phyloP scores from a whole-genome alignment of 2,329 filamentous ascomycete genomes.

The Aspergillus caelatus region DNA sequence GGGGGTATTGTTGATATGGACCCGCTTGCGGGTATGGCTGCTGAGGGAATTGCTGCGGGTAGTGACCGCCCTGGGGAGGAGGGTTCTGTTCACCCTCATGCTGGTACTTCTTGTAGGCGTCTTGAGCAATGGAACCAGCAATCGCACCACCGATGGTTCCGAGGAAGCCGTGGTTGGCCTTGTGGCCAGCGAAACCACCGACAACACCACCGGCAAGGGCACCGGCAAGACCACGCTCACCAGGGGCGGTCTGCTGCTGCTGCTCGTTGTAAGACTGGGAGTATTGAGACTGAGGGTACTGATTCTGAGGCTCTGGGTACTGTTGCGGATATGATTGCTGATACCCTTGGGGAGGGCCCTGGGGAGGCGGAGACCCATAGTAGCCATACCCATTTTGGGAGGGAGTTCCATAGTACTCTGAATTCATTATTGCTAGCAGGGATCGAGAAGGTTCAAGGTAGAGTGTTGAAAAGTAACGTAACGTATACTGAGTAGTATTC shows the following conservation, averaged over 20 bases:
- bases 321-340: not conserved
- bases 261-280: not conserved
- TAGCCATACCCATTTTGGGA: not conserved
- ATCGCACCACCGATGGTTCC: constrained; percentile 53
- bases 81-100: not conserved
- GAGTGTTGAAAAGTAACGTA: not conserved
- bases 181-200: constrained; percentile 50
- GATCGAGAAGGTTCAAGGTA: not conserved
- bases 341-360: not conserved
- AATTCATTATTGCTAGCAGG: not conserved
- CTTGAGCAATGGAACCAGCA: not conserved
- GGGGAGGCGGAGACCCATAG: not conserved
- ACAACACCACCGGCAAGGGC: constrained; percentile 50
- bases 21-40: not conserved
- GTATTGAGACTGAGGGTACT: not conserved
- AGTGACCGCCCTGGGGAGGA: not conserved
- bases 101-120: not conserved
- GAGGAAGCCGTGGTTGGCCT: constrained; percentile 52
- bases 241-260: too few species aligned
- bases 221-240: constrained; percentile 25
- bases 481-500: not conserved
- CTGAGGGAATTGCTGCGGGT: not conserved
- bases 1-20: not conserved
- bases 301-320: not conserved
- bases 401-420: not conserved